A percentile compares a stretch with the other conserved stretches of the same genome.
Conservation (phyloP, 495 filamentous ascomycete species). For the Aspergillus bridgeri region DNA sequence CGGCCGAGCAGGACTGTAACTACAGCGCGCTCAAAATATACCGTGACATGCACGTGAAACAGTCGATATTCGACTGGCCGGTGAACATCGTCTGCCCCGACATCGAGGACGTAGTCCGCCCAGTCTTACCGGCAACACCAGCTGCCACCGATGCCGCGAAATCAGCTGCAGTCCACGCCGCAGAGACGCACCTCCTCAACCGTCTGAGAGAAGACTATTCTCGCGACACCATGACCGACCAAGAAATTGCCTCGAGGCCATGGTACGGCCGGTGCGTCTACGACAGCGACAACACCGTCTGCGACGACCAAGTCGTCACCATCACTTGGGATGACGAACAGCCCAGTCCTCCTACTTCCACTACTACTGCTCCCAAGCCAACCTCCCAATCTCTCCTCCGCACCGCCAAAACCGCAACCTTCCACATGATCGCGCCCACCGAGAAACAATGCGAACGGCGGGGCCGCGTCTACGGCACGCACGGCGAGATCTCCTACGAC, state of each 20-base stretch:
- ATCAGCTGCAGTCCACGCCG: slow-evolving; percentile 9
- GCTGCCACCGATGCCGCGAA: background rate
- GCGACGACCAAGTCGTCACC: slow-evolving; percentile 86
- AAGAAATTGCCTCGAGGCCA: slow-evolving; percentile 55
- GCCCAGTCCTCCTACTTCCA: background rate
- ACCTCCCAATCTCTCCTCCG: slow-evolving; percentile 5
- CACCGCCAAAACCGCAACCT: slow-evolving; percentile 72
- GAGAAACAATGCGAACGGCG: slow-evolving; percentile 81
- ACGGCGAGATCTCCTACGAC: slow-evolving; percentile 80
- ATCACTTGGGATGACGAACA: slow-evolving; percentile 67
- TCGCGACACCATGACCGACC: slow-evolving; percentile 25
- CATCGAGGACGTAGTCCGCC: slow-evolving; percentile 62
- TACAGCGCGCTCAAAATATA: slow-evolving; percentile 87
- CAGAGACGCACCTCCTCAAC: slow-evolving; percentile 29
- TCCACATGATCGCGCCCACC: slow-evolving; percentile 93
- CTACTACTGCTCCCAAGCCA: background rate
- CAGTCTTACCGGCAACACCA: background rate
- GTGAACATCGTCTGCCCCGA: slow-evolving; percentile 85
- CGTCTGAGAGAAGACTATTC: slow-evolving; percentile 68
- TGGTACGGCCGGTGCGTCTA: slow-evolving; percentile 97
- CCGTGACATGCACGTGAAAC: slow-evolving; percentile 51
- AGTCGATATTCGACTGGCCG: slow-evolving; percentile 71
- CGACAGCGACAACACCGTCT: slow-evolving; percentile 83
- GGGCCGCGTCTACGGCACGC: slow-evolving; percentile 77
- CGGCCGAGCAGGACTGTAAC: slow-evolving; percentile 65